These are phyloP conservation scores for Syzygium jambos DNA, from an alignment of 345 rosid genomes.

Conservation along the genomic window DNA sequence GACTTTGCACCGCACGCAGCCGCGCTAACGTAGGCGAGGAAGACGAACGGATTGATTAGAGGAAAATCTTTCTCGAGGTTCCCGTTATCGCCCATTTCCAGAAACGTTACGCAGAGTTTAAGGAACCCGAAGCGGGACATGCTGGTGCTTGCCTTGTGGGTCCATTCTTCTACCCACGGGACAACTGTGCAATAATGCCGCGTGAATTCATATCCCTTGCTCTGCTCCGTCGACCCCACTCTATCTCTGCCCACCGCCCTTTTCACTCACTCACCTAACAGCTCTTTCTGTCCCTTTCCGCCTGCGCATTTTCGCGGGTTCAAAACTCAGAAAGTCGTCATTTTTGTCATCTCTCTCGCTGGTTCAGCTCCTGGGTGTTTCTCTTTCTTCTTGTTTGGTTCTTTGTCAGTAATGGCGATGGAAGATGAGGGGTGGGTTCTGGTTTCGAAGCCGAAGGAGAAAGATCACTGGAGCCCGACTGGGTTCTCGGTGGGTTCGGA, in stretches of 20 bases:
- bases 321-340: background rate
- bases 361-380: background rate
- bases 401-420: background rate
- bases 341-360: background rate
- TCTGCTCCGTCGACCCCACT: background rate
- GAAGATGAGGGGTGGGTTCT: slow-evolving; percentile 20
- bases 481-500: background rate
- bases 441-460: slow-evolving; percentile 34
- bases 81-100: background rate
- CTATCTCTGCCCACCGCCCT: background rate
- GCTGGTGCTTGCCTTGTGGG: background rate
- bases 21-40: background rate
- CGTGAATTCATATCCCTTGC: background rate
- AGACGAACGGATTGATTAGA: background rate
- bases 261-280: background rate
- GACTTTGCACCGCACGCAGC: background rate
- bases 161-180: background rate
- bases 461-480: slow-evolving; percentile 34
- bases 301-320: background rate
- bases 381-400: background rate
- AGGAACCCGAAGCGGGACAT: background rate
- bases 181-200: background rate
- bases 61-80: background rate
- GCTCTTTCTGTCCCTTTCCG: background rate
- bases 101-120: background rate